Base-by-base conservation (phyloP, 2,329 filamentous ascomycete species). In the Didymella lethalis region DNA sequence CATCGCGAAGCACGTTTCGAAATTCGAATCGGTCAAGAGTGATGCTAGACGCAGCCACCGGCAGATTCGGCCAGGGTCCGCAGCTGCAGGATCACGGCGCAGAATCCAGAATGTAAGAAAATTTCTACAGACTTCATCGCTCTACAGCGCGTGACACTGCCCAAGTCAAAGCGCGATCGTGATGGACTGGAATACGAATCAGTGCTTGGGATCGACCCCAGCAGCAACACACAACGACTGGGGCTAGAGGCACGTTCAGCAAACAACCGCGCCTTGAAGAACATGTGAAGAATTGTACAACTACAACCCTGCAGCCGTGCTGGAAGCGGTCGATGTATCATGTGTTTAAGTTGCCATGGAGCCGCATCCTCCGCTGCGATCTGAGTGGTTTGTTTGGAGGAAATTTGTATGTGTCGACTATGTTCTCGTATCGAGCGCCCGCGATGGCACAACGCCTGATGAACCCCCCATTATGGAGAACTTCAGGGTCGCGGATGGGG, bases 401-500 rank as follows among this genome's bases (percentile, higher is more conserved):
- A 40, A 45, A 29, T 31, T 34, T 38, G 14, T 34, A 20, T 29
- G 18, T 31, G 11, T 48, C 34, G 26, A 32, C 23, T 38, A 25
- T 25, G 18, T 23, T 36, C 40, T 58, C 45, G 50, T 46, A 47
- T 54, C 50, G 49, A 59, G 18, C 50, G 7, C n/a, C 28, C 41
- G n/a, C 41, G 26, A 54, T 59, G 31, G 23, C 25, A 51, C 43
- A 14, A 31, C 38, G 48, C 48, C 41, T 32, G 18, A 38, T 31
- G 18, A 47, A 38, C 18, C 50, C 46, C 47, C 50, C 43, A 23
- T 23, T 23, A 54, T 54, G 40, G 46, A 59, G 50, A 59, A 59
- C 40, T 51, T 38, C 50, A 59, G 56, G 55, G 50, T 59, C 56
- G 56, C 56, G 50, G 56, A 59, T 40, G 46, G 46, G 56, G 46